Base-by-base conservation (phyloP, 768 basidiomycete genomes). In the Suillus bovinus region DNA sequence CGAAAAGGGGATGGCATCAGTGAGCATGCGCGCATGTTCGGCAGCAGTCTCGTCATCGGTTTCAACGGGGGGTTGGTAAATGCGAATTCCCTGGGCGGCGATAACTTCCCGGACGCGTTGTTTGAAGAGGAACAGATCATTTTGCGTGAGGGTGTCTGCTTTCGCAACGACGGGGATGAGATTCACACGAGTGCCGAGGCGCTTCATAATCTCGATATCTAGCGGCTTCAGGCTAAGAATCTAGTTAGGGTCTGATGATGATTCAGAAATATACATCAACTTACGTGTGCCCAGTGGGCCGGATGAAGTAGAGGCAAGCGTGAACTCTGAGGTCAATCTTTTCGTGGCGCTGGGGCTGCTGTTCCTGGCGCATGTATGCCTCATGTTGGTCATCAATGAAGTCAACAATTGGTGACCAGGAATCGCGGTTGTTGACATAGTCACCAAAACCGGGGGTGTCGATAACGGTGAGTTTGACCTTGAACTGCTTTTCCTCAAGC, bases 371-470 rank as follows among this genome's bases (percentile, higher is more conserved):
- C 93, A 95, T 95, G 73, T 94, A 95, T 14, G 90, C 90, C 73
- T 96, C 93, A 73, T 94, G 93, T 79, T 94, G 93, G 82, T 94
- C 93, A 74, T 94, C 93, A 68, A 97, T 95, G 77, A 99, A 99
- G 77, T 99, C 96, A 74, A 99, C 89, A 68, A 99, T 99, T 59
- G 97, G 97, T 33, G 86, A 84, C 97, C 97, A 99, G 22, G 94
- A 96, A 77, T 99, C 97, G 61, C 94, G 87, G 86, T 99, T 99
- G 92, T 99, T 99, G 80, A 99, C 96, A 72, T 98, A 99, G 90
- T 99, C 97, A 41, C 97, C 97, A 66, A 99, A 99, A 33, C 97
- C 97, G 60, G 97, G 97, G 13, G 96, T 98, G 78, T 99, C 97
- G 67, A 99, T 96, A 74, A 99, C 97, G 20, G 92, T 96, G 66